Base-by-base conservation (phyloP, 495 filamentous ascomycete genomes). In the Cercophora newfieldiana region DNA sequence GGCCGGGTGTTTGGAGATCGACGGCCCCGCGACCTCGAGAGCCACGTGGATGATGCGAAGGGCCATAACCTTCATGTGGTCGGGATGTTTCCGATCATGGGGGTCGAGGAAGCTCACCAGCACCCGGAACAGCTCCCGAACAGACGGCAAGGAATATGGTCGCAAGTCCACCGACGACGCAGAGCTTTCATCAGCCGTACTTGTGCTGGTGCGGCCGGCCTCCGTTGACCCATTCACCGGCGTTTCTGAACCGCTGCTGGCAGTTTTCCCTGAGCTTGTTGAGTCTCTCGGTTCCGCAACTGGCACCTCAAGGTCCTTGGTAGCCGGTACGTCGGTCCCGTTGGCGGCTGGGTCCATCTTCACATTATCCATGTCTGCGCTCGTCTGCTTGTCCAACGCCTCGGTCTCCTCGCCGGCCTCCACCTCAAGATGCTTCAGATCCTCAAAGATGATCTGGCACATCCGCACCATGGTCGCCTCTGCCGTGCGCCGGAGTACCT, bases 401-500 rank as follows among this genome's bases (percentile, higher is more conserved):
- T 86, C 81, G 55, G 81, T 69, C 71, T 90, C 82, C 69, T 86
- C 82, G 49, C 85, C 83, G 53, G 84, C 82, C 73, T 91, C 87
- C 33, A 89, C 83, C 71, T 97, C 91, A 19, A 99, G 79, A 66
- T 91, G 85, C 68, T 97, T 96, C 33, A 99, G 78, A 33, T 96
- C 88, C 77, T 91, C 89, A 75, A 99, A 99, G 59, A 98, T 95
- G 64, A 94, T 91, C 77, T 98, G 96, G 74, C 94, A 97, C 94
- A 99, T 99, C 66, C 90, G 90, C 61, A 97, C 90, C 96, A 98
- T 98, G 62, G 92, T 90, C 76, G 97, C 95, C 75, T 99, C 95
- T 1, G 96, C 96, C 24, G 93, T 94, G 66, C 93, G 85, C 61
- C 94, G 85, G 19, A 99, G 82, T 10, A 98, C 87, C 71, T 97